These are phyloP conservation scores for Ulmus americana DNA, from an alignment of 331 rosid species.

Conservation along the genomic window DNA sequence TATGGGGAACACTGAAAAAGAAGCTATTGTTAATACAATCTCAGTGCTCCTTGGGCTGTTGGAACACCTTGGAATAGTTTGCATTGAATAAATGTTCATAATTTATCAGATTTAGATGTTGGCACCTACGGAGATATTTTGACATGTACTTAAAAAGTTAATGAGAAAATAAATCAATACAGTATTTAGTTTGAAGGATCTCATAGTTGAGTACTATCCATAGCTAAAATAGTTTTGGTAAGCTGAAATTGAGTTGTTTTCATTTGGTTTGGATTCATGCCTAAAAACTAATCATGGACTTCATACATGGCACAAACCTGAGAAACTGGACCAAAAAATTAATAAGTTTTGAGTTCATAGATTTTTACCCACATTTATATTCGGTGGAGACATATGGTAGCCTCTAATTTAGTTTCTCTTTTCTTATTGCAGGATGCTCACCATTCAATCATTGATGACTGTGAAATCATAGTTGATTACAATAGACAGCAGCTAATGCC, in stretches of 20 bases:
- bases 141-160: not conserved
- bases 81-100: not conserved
- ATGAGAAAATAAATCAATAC: not conserved
- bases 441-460: constrained; percentile 64
- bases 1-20: not conserved
- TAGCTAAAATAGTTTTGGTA: not conserved
- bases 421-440: constrained; percentile 65
- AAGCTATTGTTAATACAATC: not conserved
- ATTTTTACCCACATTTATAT: not conserved
- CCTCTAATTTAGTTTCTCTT: not conserved
- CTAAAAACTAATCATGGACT: not conserved
- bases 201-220: not conserved
- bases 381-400: not conserved
- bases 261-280: not conserved
- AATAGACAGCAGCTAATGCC: constrained; percentile 81
- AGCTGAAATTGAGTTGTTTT: not conserved
- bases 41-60: not conserved
- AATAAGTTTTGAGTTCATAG: not conserved
- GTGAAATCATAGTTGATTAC: constrained; percentile 75
- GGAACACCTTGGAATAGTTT: not conserved
- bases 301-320: not conserved
- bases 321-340: not conserved
- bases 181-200: not conserved
- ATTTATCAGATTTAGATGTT: not conserved
- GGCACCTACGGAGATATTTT: not conserved